These are phyloP conservation scores for Alternaria atra DNA, from an alignment of 2,329 filamentous ascomycete species.

Conservation along the genomic window DNA sequence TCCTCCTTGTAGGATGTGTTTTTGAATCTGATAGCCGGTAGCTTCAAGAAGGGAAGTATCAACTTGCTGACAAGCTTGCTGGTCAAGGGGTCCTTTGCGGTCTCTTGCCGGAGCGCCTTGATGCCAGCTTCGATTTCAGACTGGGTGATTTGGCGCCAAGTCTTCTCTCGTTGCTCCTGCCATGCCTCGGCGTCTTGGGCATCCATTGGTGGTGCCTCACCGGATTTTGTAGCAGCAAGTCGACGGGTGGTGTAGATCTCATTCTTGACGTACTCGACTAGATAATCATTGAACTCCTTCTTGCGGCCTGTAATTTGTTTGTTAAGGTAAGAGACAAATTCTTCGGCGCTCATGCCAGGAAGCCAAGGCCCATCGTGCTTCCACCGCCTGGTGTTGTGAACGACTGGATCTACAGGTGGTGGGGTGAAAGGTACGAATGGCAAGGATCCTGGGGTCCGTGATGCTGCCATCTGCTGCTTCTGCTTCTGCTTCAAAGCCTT, in stretches of 20 bases:
- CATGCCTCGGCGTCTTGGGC: constrained; percentile 32
- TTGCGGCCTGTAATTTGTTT: constrained; percentile 53
- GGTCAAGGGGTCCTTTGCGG: constrained; percentile 57
- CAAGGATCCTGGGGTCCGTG: constrained; percentile 28
- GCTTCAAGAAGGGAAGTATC: constrained; percentile 65
- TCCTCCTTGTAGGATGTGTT: constrained; percentile 23
- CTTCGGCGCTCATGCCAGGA: constrained; percentile 62
- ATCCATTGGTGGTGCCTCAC: constrained; percentile 33
- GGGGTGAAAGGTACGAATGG: constrained; percentile 32
- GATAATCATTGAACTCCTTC: constrained; percentile 41
- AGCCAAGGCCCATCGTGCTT: constrained; percentile 68
- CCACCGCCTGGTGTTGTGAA: constrained; percentile 56
- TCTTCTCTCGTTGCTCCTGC: constrained; percentile 28
- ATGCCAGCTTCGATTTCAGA: constrained; percentile 40
- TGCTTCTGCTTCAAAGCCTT: constrained; percentile 22
- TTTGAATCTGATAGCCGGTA: constrained; percentile 56
- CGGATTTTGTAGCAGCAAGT: constrained; percentile 25
- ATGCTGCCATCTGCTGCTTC: constrained; percentile 8
- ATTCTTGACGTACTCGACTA: constrained; percentile 43
- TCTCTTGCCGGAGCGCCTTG: constrained; percentile 56
- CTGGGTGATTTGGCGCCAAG: constrained; percentile 39
- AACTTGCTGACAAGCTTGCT: constrained; percentile 61
- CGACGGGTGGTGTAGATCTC: constrained; percentile 44
- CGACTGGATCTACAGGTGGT: constrained; percentile 30
- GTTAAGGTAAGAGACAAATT: constrained; percentile 62